Conservation (phyloP, 2,329 filamentous ascomycete species). For the Arthrobotrys sphaeroides region DNA sequence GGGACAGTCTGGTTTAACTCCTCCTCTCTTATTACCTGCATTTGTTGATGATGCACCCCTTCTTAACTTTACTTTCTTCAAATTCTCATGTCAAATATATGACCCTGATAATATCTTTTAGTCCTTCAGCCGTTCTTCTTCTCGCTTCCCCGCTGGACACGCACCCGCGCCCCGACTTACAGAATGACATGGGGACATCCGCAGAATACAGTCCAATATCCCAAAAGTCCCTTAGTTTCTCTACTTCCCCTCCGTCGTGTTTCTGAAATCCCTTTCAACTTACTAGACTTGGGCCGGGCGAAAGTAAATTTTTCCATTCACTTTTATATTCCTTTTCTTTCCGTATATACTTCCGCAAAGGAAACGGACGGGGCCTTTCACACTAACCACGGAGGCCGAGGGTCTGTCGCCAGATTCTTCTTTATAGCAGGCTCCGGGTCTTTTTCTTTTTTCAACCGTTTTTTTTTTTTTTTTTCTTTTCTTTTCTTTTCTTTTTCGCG, state of each 20-base stretch:
- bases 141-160: not conserved
- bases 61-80: not conserved
- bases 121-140: not conserved
- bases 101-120: conserved; percentile 45
- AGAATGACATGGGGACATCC: conserved; percentile 5
- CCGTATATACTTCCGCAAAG: not conserved
- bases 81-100: conserved; percentile 51
- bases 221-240: not conserved
- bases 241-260: not conserved
- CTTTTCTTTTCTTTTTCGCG: not conserved
- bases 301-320: not conserved
- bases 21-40: conserved; percentile 12
- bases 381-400: too few species aligned
- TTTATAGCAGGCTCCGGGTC: not conserved
- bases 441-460: not conserved
- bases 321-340: conserved; percentile 2
- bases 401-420: too few species aligned
- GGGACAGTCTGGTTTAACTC: not conserved
- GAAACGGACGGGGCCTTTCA: too few species aligned
- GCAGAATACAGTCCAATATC: conserved; percentile 7
- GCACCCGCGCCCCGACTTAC: not conserved
- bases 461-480: not conserved
- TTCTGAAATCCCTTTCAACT: not conserved
- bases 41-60: conserved; percentile 11
- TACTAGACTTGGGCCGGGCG: conserved; percentile 5